These are phyloP conservation scores for Nitzschia inconspicua DNA, from an alignment of 108 stramenopile species.

Conservation along the genomic window DNA sequence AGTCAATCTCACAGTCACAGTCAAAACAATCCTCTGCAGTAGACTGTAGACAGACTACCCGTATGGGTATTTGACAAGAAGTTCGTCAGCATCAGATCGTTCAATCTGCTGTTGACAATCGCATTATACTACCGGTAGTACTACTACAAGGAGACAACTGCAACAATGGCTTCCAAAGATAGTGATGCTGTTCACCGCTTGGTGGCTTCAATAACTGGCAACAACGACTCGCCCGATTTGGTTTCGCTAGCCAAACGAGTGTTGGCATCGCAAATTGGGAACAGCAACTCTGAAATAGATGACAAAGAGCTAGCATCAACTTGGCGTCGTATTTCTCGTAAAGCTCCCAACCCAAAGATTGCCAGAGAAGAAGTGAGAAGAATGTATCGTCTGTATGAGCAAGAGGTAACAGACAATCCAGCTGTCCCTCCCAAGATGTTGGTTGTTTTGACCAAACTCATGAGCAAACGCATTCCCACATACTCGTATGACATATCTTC, in stretches of 20 bases:
- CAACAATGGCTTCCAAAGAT: not conserved
- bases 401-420: not conserved
- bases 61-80: too few relatives aligned
- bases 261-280: slow-evolving; percentile 23
- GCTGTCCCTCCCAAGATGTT: slow-evolving; percentile 20
- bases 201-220: slow-evolving; percentile 22
- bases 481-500: not conserved
- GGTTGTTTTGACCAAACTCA: slow-evolving; percentile 24
- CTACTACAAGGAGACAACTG: not conserved
- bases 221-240: slow-evolving; percentile 1
- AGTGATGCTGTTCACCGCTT: slow-evolving; percentile 14
- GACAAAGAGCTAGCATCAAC: slow-evolving; percentile 17
- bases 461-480: slow-evolving; percentile 20
- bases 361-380: slow-evolving; percentile 8
- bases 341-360: slow-evolving; percentile 17
- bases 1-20: too few relatives aligned
- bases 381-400: slow-evolving; percentile 15
- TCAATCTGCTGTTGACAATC: too few relatives aligned
- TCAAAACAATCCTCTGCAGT: too few relatives aligned
- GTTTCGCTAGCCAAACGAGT: slow-evolving; percentile 21
- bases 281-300: not conserved
- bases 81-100: too few relatives aligned
- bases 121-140: too few relatives aligned
- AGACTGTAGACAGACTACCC: too few relatives aligned
- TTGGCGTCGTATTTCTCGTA: slow-evolving; percentile 28